A percentile compares a stretch with the other conserved stretches of the same genome.
Evolutionary conservation across 257 asterid species (phyloP).

Genomic region (Eucommia ulmoides): DNA sequence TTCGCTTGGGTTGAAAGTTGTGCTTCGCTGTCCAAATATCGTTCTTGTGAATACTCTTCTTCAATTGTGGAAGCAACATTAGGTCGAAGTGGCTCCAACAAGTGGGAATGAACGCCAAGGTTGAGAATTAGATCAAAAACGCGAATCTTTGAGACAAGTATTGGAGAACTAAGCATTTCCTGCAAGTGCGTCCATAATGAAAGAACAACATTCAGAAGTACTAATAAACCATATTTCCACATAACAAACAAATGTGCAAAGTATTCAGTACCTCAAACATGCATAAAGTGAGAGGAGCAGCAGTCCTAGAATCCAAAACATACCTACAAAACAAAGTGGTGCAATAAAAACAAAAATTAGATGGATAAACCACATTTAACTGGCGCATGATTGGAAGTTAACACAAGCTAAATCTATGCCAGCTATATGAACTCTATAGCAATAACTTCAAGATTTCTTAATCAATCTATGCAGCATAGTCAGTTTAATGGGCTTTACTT

Average conservation of each 20-base stretch:
- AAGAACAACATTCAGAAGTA: too few relatives aligned
- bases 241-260: conserved; percentile 7
- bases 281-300: conserved; percentile 89
- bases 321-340: conserved; percentile 57
- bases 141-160: conserved; percentile 69
- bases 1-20: conserved; percentile 45
- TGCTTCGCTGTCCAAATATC: conserved; percentile 50
- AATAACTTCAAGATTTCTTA: too few relatives aligned
- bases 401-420: too few relatives aligned
- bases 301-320: conserved; percentile 82
- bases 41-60: conserved; percentile 75
- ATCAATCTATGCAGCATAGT: too few relatives aligned
- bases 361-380: too few relatives aligned
- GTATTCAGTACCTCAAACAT: conserved; percentile 75
- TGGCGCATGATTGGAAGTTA: too few relatives aligned
- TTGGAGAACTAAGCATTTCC: conserved; percentile 92
- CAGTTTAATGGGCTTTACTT: too few relatives aligned
- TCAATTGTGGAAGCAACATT: conserved; percentile 64
- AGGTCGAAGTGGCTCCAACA: conserved; percentile 85
- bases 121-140: conserved; percentile 93
- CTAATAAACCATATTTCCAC: conserved; percentile 11
- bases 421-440: too few relatives aligned
- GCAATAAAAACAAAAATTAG: too few relatives aligned
- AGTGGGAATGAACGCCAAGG: conserved; percentile 97
- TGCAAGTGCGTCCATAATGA: conserved; percentile 32